Evolutionary conservation across 2,329 filamentous ascomycete genomes (phyloP), one percentile per base, ranked within the genome.

Genomic region (Paraphaeosphaeria minitans): DNA sequence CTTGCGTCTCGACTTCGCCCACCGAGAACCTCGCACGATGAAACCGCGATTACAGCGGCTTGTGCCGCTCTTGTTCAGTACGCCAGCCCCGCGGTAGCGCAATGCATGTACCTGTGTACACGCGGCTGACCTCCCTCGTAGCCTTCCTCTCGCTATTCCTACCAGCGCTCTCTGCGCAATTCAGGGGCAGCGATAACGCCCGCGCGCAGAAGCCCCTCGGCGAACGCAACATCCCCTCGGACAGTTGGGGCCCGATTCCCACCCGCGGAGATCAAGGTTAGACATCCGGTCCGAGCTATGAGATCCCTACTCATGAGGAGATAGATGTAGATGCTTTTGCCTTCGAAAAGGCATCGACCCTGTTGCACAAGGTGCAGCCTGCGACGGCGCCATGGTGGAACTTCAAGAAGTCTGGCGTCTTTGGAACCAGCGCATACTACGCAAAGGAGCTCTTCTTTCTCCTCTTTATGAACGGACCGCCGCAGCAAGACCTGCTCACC

Each of bases 391-490:
- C 66, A 65, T 79, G 74, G 72, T 80, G 67, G 70, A 74, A 67
- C 66, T 70, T 71, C 55, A 86, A 84, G 70, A 84, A 85, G 8
- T 83, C 83, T 10, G 86, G 87, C 31, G 70, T 89, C 35, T 59
- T 88, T 6, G 84, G 84, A 41, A 81, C 82, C 57, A 79, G 82
- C 39, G 78, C 82, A 63, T 82, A 89, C 78, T 90, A 89, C 70
- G 82, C 83, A 41, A 85, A 85, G 66, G 80, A 88, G 71, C 76
- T 85, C 22, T 87, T 90, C 70, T 83, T 85, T 48, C 77, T 88
- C 31, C 77, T 90, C 19, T 89, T 89, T 72, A 84, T 89, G 80
- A 88, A 88, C 66, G 81, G 83, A 1, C 86, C 87, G 1, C 75
- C 80, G 16, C 75, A 80, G 41, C 77, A 81, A 33, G 77, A 82